Evolutionary conservation across 768 basidiomycete species (phyloP), one percentile per base, ranked within the genome.

Genomic region (Hysterangium stoloniferum): DNA sequence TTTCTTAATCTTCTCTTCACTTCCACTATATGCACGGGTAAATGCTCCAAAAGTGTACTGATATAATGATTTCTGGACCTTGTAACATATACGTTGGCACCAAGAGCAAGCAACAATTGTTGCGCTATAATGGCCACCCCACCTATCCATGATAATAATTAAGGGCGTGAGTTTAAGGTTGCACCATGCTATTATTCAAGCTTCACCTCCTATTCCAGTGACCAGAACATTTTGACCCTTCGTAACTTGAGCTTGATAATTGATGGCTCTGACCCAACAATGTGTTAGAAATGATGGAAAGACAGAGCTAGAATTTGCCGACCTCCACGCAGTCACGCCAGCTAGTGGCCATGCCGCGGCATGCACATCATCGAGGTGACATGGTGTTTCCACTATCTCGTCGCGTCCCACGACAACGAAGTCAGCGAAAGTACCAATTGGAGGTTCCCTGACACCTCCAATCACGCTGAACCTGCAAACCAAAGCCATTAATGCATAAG

Each of bases 261-360:
- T 51, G 2, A 75, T 69, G 1, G 84, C 85, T 61, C 87, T 88
- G 54, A 31, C 19, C 22, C 32, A 28, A n/a, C 27, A 43, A 33
- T 5, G 28, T 25, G 9, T 4, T n/a, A 32, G 28, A 17, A 38
- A 43, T 13, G 11, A 29, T 33, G 5, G 8, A 31, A 41, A 49
- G 29, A 31, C 27, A 9, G 37, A 12, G 25, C 15, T 4, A 54
- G 32, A 28, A 50, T 28, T 29, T 12, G 25, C 70, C 36, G 9
- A 89, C 89, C 89, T 79, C 83, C 86, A 93, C 2, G 90, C 86
- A 13, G 90, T 93, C 17, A 91, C 62, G 2, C 80, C 86, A 0
- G 72, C 87, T 2, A 87, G 58, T 0, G 90, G 88, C 79, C 85
- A 86, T 4, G 86, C 86, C 0, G 87, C 81, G 15, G 76, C 72